phyloP scores from a whole-genome alignment of 2,329 filamentous ascomycete genomes.

The Verticillium nubilum region DNA sequence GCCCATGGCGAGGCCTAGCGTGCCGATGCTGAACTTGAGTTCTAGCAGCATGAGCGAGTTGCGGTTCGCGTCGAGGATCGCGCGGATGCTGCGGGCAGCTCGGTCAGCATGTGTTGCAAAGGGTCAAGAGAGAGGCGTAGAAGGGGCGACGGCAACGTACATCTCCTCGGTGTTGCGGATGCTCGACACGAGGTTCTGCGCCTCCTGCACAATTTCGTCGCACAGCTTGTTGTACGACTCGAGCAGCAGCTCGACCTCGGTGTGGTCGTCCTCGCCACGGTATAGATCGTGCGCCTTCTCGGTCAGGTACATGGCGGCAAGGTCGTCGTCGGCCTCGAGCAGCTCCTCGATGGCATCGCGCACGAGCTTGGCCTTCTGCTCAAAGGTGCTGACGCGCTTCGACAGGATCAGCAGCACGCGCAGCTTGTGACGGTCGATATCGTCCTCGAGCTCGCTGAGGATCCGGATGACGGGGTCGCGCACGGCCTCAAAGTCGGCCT shows the following conservation, averaged over 20 bases:
- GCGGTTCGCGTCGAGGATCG: conserved; percentile 95
- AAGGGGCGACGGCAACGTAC: conserved; percentile 44
- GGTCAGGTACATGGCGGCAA: conserved; percentile 91
- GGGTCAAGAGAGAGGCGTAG: background rate
- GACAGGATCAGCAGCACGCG: conserved; percentile 87
- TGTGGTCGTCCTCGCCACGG: conserved; percentile 79
- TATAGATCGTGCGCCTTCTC: conserved; percentile 74
- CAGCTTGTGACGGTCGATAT: conserved; percentile 92
- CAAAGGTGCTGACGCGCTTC: conserved; percentile 93
- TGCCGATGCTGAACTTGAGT: conserved; percentile 92
- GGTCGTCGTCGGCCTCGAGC: conserved; percentile 91
- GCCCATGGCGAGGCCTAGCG: conserved; percentile 87
- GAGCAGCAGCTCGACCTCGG: conserved; percentile 92
- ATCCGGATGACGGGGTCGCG: conserved; percentile 82
- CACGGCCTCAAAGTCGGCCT: conserved; percentile 91
- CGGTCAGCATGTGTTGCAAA: background rate
- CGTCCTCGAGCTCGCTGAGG: conserved; percentile 85
- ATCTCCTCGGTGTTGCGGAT: conserved; percentile 99
- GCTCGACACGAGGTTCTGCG: conserved; percentile 84
- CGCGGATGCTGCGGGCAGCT: conserved; percentile 73
- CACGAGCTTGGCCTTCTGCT: conserved; percentile 92
- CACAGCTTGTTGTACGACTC: conserved; percentile 98
- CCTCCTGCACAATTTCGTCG: conserved; percentile 95
- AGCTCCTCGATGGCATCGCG: conserved; percentile 93
- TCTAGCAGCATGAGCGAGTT: conserved; percentile 97